Evolutionary conservation across 2,329 filamentous ascomycete species (phyloP), one percentile per base, ranked within the genome.

Genomic region (Verticillium nubilum): DNA sequence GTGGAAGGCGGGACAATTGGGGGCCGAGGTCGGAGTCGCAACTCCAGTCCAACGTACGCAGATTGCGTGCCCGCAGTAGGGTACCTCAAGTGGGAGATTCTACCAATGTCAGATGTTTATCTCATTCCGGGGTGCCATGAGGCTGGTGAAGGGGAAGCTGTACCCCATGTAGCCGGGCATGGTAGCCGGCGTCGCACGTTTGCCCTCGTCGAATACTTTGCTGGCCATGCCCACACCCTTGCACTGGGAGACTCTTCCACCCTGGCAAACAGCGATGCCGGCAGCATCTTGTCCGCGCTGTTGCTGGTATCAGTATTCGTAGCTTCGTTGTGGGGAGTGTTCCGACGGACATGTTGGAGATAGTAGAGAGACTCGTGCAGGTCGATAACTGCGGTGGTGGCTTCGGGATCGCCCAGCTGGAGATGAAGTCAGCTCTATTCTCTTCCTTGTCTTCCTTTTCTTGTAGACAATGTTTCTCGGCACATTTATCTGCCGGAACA

Each of bases 141-240:
- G 19, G 27, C 27, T 31, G 17, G 26, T 3, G 13, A 23, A 28
- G 17, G 13, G 2, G 13, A 31, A 33, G 52, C n/a, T 7, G 10
- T 19, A 31, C 27, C 91, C 92, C 89, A 95, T 93, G 74, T 86
- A 94, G 33, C 92, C 92, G 13, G 91, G 89, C 57, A 95, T 57
- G 42, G 25, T 58, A 31, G 31, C 35, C 37, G 17, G 52, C 54
- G 83, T 78, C 47, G 93, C 81, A 62, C 89, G 84, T 60, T 85
- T 82, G 65, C 91, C 92, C 64, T 96, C 90, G 58, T 87, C 81
- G 75, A 97, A 96, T 66, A 96, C 92, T 72, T 88, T 90, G 61
- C 87, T 84, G 53, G 90, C 92, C 83, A 96, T 89, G 59, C 92
- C 93, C 70, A 92, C 92, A 65, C 92, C 92, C 77, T 97, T 97